Percentiles rank a stretch among this genome's conserved stretches.
Evolutionary conservation across 2,329 filamentous ascomycete genomes (phyloP).

Genomic region (Penicillium hesseltinei): DNA sequence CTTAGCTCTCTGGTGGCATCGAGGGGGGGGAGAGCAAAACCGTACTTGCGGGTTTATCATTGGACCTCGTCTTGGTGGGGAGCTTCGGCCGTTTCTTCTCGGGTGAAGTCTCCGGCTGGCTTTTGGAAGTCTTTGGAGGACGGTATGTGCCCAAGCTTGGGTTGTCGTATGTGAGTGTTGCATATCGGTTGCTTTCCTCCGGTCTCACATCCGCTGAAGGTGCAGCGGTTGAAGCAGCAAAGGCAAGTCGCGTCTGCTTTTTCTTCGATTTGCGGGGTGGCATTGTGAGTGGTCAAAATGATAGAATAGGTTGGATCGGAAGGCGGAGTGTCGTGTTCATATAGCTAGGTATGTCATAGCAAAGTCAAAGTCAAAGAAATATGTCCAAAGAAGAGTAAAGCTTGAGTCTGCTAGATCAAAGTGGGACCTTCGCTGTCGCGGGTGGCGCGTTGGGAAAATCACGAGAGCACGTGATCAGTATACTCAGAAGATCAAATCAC

Average conservation of each 20-base stretch:
- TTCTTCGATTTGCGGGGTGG: conserved; percentile 31
- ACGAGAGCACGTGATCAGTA: conserved; percentile 24
- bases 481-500: background rate
- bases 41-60: background rate
- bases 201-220: conserved; percentile 16
- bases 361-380: background rate
- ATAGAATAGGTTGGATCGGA: background rate
- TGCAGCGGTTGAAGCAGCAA: conserved; percentile 36
- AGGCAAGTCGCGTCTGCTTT: conserved; percentile 46
- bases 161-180: conserved; percentile 36
- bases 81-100: background rate
- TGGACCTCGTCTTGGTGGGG: background rate
- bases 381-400: conserved; percentile 1
- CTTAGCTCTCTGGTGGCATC: background rate
- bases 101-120: background rate
- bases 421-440: conserved; percentile 6
- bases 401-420: background rate
- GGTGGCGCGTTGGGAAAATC: conserved; percentile 13
- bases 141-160: conserved; percentile 23
- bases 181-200: conserved; percentile 28
- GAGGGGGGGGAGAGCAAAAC: background rate
- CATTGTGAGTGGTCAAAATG: conserved; percentile 21
- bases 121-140: conserved; percentile 4
- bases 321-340: background rate
- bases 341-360: background rate